Percentiles rank a stretch among this genome's conserved stretches.
These are phyloP conservation scores for Aspergillus brasiliensis DNA, from an alignment of 2,329 filamentous ascomycete species.

Conservation along the genomic window DNA sequence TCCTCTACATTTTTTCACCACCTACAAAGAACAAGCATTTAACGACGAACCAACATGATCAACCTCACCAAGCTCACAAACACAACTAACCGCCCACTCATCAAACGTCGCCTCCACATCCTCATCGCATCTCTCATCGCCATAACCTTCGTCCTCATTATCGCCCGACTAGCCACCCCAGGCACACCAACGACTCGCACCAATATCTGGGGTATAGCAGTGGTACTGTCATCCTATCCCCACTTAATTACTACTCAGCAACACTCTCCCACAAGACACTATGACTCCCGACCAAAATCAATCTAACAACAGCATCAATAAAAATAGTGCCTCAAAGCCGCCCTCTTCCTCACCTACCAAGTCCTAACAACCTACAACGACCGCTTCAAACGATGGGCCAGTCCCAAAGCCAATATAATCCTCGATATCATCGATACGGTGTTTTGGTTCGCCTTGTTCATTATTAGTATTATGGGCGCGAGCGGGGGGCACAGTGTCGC, in stretches of 20 bases:
- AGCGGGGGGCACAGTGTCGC: constrained; percentile 10
- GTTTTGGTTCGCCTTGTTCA: constrained; percentile 29
- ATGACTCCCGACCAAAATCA: background rate
- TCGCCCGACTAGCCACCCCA: constrained; percentile 22
- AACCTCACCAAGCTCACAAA: background rate
- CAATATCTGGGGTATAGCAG: constrained; percentile 27
- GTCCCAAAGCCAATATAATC: constrained; percentile 23
- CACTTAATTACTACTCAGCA: too few species aligned
- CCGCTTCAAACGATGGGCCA: constrained; percentile 26
- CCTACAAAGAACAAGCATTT: too few species aligned
- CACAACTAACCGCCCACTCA: background rate
- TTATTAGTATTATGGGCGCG: constrained; percentile 24
- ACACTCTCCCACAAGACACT: too few species aligned
- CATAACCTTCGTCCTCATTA: constrained; percentile 21
- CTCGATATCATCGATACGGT: constrained; percentile 28
- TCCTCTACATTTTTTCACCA: background rate
- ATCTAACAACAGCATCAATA: background rate
- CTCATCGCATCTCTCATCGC: constrained; percentile 12
- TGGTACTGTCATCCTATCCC: constrained; percentile 2
- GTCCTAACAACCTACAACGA: constrained; percentile 18
- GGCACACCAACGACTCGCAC: constrained; percentile 19
- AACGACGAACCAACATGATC: background rate
- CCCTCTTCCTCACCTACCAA: constrained; percentile 27
- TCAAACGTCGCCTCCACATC: constrained; percentile 19
- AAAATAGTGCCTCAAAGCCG: constrained; percentile 25